Evolutionary conservation across 1,284 basidiomycete genomes (phyloP), one percentile per base, ranked within the genome.

Genomic region (Flammula alnicola): DNA sequence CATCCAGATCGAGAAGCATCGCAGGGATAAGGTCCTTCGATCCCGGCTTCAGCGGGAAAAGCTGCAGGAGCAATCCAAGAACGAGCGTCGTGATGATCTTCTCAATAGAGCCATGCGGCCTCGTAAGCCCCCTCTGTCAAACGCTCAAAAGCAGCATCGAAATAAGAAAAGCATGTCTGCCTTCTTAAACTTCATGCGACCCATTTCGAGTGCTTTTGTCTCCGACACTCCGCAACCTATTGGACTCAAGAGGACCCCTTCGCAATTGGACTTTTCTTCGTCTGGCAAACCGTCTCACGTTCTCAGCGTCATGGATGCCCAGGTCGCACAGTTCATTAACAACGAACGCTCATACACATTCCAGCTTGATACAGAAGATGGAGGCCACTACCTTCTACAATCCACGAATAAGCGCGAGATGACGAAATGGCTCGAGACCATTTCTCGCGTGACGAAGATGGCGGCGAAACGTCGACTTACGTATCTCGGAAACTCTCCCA

Each of bases 81-180:
- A 79, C 51, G 88, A 91, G 52, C 80, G 80, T 55, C 81, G 85
- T 8, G 88, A 90, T 52, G 87, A 90, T 51, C 76, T 86, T 49
- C 71, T 91, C 41, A 84, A 80, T 60, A 81, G 79, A 61, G 86
- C 85, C 3, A 88, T 89, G 85, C 75, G 80, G 10, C 77, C 79
- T 19, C 78, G 78, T 52, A 80, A 80, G 56, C 71, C 75, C 16
- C 63, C 73, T 17, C 4, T 54, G 7, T 47, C 62, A 4, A 61
- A 44, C 20, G 63, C 68, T 14, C 79, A 78, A 57, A 88, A 89
- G 65, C 84, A 87, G 52, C 86, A 90, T 56, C 78, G 88, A 17
- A 83, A 86, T 68, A 91, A 91, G 77, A 89, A 90, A 70, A 90
- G 88, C 70, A 86, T 89, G 74, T 89, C 84, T 1, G 85, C 86